Conservation (phyloP, 768 basidiomycete genomes). For the Suillus tomentosus region DNA sequence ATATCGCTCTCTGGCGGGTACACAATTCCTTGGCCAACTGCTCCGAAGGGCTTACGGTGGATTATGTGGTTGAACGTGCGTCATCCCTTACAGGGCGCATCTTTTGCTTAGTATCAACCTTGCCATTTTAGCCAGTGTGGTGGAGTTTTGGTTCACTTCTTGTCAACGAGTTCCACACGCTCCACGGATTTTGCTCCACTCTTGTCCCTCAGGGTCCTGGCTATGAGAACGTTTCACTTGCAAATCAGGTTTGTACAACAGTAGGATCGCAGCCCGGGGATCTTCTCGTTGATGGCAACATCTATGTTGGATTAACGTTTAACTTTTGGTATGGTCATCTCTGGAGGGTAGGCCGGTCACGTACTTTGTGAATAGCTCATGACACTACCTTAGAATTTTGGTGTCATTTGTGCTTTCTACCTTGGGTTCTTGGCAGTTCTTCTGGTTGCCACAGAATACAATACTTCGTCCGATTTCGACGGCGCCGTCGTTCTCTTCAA, state of each 20-base stretch:
- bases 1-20: slow-evolving; percentile 45
- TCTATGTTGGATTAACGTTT: slow-evolving; percentile 50
- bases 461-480: slow-evolving; percentile 37
- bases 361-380: not conserved
- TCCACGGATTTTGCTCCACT: slow-evolving; percentile 59
- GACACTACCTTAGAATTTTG: slow-evolving; percentile 50
- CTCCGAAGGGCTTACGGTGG: slow-evolving; percentile 1
- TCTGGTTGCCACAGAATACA: slow-evolving; percentile 60
- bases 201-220: slow-evolving; percentile 65
- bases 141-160: slow-evolving; percentile 69
- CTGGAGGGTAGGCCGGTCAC: slow-evolving; percentile 41
- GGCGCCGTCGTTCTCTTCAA: slow-evolving; percentile 63
- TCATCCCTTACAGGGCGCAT: not conserved
- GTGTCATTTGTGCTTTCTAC: slow-evolving; percentile 69
- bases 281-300: slow-evolving; percentile 57
- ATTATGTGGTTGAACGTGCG: slow-evolving; percentile 6
- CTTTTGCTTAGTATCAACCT: not conserved
- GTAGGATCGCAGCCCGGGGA: slow-evolving; percentile 66
- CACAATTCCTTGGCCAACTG: slow-evolving; percentile 26
- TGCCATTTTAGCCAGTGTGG: not conserved
- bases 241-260: slow-evolving; percentile 76
- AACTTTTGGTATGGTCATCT: slow-evolving; percentile 47
- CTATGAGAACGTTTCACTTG: slow-evolving; percentile 54
- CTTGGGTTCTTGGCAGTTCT: slow-evolving; percentile 56
- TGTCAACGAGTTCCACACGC: slow-evolving; percentile 80